Percentiles rank a stretch among this genome's conserved stretches.
Conservation (phyloP, 176 grass and related monocot species). For the Oryza nivara region DNA sequence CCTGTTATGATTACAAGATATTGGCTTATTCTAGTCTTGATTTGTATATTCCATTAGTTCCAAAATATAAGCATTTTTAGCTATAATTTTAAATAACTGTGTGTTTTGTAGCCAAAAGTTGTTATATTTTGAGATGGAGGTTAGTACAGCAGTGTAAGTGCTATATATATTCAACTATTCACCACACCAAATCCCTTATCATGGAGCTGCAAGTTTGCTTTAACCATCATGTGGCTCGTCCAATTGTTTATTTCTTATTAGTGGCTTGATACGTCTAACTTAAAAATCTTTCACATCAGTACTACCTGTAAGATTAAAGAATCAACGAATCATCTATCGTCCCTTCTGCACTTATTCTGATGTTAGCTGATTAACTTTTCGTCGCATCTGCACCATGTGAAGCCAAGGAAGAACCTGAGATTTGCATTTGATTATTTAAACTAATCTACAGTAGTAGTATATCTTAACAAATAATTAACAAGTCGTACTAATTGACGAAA, state of each 20-base stretch:
- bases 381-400: slow-evolving; percentile 5
- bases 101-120: too few species aligned
- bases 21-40: not conserved
- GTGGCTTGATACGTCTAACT: slow-evolving; percentile 12
- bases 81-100: too few species aligned
- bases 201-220: not conserved
- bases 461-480: not conserved
- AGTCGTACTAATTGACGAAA: slow-evolving; percentile 12
- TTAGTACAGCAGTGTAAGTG: not conserved
- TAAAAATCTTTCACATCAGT: not conserved
- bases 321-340: slow-evolving; percentile 2
- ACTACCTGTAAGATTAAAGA: not conserved
- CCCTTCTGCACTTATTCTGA: not conserved
- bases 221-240: slow-evolving; percentile 21
- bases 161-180: not conserved
- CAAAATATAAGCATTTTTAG: too few species aligned
- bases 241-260: slow-evolving; percentile 20
- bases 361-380: slow-evolving; percentile 5
- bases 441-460: not conserved
- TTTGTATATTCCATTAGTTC: too few species aligned
- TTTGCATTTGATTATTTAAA: slow-evolving; percentile 2
- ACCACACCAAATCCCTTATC: slow-evolving; percentile 31
- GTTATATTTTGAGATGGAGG: too few species aligned
- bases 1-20: slow-evolving; percentile 11
- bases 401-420: slow-evolving; percentile 6